Percentiles rank a stretch among this genome's conserved stretches.
Conservation (phyloP, 1,284 basidiomycete genomes). For the Austropuccinia psidii region DNA sequence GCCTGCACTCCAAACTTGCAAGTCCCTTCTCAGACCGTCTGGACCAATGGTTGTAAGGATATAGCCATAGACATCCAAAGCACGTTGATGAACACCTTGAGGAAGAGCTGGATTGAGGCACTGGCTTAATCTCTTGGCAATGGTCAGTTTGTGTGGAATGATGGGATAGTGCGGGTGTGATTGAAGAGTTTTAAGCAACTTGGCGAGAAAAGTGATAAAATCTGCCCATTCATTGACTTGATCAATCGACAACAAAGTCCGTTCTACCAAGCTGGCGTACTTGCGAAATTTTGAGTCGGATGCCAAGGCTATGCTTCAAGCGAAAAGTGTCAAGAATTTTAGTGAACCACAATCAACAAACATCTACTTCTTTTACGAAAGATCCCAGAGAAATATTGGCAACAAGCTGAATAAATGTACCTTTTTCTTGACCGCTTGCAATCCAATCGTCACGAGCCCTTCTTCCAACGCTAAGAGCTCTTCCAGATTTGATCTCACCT, state of each 20-base stretch:
- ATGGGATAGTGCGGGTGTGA: conserved; percentile 83
- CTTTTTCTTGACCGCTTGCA: conserved; percentile 34
- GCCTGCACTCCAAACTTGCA: conserved; percentile 90
- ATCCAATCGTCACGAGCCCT: conserved; percentile 37
- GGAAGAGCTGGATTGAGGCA: conserved; percentile 95
- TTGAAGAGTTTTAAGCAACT: conserved; percentile 92
- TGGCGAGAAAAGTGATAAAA: conserved; percentile 94
- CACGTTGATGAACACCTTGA: conserved; percentile 90
- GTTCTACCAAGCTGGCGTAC: conserved; percentile 82
- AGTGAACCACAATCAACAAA: too few relatives aligned
- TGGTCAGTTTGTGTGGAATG: conserved; percentile 87
- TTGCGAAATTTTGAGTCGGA: conserved; percentile 91
- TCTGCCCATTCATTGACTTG: conserved; percentile 99
- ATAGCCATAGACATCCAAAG: conserved; percentile 88
- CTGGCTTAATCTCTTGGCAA: conserved; percentile 89
- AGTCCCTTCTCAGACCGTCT: conserved; percentile 77
- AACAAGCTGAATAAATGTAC: too few relatives aligned
- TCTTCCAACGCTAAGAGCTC: conserved; percentile 31
- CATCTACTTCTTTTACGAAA: too few relatives aligned
- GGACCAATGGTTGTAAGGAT: conserved; percentile 81
- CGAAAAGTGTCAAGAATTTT: neutral
- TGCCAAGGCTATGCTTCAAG: conserved; percentile 39
- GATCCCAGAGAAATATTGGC: too few relatives aligned
- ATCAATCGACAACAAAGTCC: conserved; percentile 85
- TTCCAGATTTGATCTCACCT: conserved; percentile 26